Base-by-base conservation (phyloP, 1,284 basidiomycete genomes). In the Prillingera fragicola region DNA sequence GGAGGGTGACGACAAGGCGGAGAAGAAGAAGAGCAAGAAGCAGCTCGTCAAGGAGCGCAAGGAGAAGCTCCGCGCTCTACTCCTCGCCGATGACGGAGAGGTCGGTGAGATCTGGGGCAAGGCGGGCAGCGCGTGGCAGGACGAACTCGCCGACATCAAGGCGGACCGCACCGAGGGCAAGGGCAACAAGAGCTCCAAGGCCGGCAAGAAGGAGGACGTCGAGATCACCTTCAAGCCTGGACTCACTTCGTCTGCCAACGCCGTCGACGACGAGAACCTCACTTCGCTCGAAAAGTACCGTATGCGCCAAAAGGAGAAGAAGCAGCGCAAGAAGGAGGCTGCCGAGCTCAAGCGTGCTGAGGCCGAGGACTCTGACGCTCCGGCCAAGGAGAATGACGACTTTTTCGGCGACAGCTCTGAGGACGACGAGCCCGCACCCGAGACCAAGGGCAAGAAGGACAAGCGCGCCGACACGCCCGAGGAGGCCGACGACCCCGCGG, bases 181-280 rank as follows among this genome's bases (percentile, higher is more conserved):
- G 25, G 31, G 21, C 35, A 50, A 54, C 25, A 54, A 54, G 42
- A n/a, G n/a, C n/a, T n/a, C n/a, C n/a, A n/a, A n/a, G n/a, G n/a
- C n/a, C n/a, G 43, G 38, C 8, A 54, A 55, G 24, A 43, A 54
- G 33, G 58, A 46, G 8, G 87, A 89, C 49, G 85, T 96, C 82
- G 84, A 95, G 72, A 85, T 97, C 60, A 95, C 90, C 1, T 96
- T 97, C 69, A 83, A 80, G 17, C 87, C 91, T 1, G 92, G 83
- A 5, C 73, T 96, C 33, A 82, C 74, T 47, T 33, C 35, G 21
- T 51, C 31, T 13, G 44, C 26, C 12, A 59, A 77, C 53, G 75
- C 72, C 13, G 70, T 68, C n/a, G 64, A 55, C 12, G 70, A 66
- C 19, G 69, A 78, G 45, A 80, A 87, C 19, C 81, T 91, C 72